Conservation (phyloP, 2,329 filamentous ascomycete genomes). For the Elsinoe arachidis region DNA sequence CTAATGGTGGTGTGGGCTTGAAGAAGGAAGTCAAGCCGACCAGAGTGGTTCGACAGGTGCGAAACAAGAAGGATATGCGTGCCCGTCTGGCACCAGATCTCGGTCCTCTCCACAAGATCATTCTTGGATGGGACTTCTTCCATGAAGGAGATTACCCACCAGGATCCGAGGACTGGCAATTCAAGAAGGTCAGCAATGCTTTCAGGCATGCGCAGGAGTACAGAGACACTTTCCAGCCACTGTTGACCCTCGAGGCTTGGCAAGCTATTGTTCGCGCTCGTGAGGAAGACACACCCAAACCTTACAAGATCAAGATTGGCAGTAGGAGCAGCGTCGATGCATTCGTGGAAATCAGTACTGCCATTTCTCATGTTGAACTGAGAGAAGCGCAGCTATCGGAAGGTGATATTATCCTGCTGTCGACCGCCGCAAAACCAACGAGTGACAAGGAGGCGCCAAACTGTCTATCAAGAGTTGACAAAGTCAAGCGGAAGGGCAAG, state of each 20-base stretch:
- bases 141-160: constrained; percentile 81
- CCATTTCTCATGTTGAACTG: constrained; percentile 61
- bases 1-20: constrained; percentile 24
- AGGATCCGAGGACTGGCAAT: constrained; percentile 57
- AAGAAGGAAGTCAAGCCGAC: constrained; percentile 54
- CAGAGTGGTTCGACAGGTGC: constrained; percentile 70
- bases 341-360: constrained; percentile 84
- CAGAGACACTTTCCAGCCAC: constrained; percentile 79
- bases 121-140: constrained; percentile 93
- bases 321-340: constrained; percentile 85
- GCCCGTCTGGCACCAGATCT: constrained; percentile 86
- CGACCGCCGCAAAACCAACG: constrained; percentile 63
- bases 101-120: constrained; percentile 71
- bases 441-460: constrained; percentile 58
- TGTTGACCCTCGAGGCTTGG: constrained; percentile 91
- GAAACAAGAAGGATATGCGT: constrained; percentile 87
- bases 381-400: constrained; percentile 67
- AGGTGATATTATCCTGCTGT: constrained; percentile 83
- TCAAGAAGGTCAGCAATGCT: constrained; percentile 65
- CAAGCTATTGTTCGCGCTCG: constrained; percentile 83
- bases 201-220: constrained; percentile 73
- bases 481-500: constrained; percentile 71
- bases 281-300: constrained; percentile 71
- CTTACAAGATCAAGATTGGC: constrained; percentile 80
- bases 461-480: constrained; percentile 77